Percentiles rank a stretch among this genome's conserved stretches.
phyloP scores from a whole-genome alignment of 345 rosid genomes.

The Citrus reticulata region DNA sequence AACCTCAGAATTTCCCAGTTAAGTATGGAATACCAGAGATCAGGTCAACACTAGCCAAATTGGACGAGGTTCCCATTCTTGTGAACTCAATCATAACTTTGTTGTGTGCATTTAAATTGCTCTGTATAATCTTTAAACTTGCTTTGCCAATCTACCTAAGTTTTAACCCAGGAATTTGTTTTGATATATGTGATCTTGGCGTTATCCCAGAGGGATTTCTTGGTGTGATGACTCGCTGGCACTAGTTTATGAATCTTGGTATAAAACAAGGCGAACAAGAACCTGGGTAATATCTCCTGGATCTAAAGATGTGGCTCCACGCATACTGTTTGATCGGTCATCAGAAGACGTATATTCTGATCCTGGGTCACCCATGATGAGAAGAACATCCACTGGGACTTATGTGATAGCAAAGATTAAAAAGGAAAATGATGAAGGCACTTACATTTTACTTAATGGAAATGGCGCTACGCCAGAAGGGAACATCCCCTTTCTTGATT shows the following conservation, averaged over 20 bases:
- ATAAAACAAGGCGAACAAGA: conserved; percentile 81
- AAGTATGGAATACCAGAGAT: background rate
- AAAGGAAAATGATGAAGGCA: conserved; percentile 67
- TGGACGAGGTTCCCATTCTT: background rate
- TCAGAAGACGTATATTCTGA: conserved; percentile 99
- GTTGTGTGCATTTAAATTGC: background rate
- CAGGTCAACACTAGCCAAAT: background rate
- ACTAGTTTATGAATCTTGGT: conserved; percentile 94
- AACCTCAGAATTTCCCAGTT: background rate
- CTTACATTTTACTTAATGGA: conserved; percentile 78
- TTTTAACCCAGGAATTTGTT: background rate
- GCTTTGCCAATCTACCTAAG: conserved; percentile 8
- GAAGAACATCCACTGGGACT: conserved; percentile 72
- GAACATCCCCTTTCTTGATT: conserved; percentile 93
- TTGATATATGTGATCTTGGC: conserved; percentile 13
- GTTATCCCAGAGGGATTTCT: conserved; percentile 66
- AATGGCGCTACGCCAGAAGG: conserved; percentile 97
- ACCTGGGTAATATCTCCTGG: conserved; percentile 94
- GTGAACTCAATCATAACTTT: background rate
- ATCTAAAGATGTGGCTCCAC: conserved; percentile 58
- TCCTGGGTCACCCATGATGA: conserved; percentile 95
- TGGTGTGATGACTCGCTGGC: conserved; percentile 97
- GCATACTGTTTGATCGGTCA: conserved; percentile 89
- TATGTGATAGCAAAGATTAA: conserved; percentile 85
- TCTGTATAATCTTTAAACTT: background rate